A percentile compares a stretch with the other conserved stretches of the same genome.
Conservation (phyloP, 2,329 filamentous ascomycete species). For the Didymella pomorum region DNA sequence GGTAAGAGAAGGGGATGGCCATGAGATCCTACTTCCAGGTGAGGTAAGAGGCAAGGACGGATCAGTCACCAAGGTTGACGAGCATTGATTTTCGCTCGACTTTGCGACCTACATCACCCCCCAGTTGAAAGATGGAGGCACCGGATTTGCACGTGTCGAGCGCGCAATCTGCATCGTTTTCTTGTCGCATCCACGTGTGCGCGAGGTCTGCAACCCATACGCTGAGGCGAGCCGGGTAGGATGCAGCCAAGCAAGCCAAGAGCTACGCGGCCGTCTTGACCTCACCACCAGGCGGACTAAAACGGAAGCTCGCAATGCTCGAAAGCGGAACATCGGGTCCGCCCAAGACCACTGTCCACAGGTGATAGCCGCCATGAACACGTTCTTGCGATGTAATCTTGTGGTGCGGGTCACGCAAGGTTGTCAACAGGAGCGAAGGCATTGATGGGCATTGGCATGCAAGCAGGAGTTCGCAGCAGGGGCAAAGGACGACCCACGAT, state of each 20-base stretch:
- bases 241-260: conserved; percentile 23
- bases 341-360: not conserved
- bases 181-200: conserved; percentile 13
- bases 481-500: too few species aligned
- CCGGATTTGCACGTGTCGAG: not conserved
- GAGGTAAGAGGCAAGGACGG: conserved; percentile 60
- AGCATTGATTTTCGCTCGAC: not conserved
- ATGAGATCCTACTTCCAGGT: conserved; percentile 70
- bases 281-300: conserved; percentile 15
- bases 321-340: not conserved
- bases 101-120: not conserved
- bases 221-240: conserved; percentile 12
- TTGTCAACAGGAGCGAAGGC: not conserved
- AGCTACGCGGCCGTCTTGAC: conserved; percentile 9
- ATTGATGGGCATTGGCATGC: conserved; percentile 9
- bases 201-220: conserved; percentile 6
- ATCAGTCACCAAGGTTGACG: conserved; percentile 23
- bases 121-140: not conserved
- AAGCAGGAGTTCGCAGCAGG: not conserved
- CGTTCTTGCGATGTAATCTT: conserved; percentile 10
- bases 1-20: conserved; percentile 68
- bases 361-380: not conserved
- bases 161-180: conserved; percentile 1
- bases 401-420: conserved; percentile 1
- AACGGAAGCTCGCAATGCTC: conserved; percentile 15